Evolutionary conservation across 2,329 filamentous ascomycete species (phyloP).

Genomic region (Ascochyta lentis): DNA sequence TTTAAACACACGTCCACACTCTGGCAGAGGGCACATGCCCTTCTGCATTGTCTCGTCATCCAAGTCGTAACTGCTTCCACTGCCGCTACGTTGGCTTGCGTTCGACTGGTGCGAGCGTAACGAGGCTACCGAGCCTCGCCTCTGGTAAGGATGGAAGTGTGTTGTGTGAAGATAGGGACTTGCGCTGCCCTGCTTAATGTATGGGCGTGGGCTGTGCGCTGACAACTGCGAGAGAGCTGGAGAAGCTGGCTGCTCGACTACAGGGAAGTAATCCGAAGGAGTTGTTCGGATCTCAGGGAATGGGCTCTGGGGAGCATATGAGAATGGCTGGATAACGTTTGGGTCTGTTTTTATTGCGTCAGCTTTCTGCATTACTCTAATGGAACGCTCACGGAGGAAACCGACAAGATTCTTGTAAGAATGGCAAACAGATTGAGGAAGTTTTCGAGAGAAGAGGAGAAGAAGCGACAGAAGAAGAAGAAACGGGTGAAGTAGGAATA

Average conservation of each 20-base stretch:
- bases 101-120: constrained; percentile 70
- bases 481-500: not conserved
- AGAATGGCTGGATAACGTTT: constrained; percentile 62
- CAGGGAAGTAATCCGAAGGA: constrained; percentile 51
- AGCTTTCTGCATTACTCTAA: constrained; percentile 12
- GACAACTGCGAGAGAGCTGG: constrained; percentile 67
- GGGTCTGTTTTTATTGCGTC: constrained; percentile 57
- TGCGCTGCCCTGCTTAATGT: constrained; percentile 61
- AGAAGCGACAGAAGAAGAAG: not conserved
- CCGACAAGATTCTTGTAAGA: constrained; percentile 43
- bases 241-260: constrained; percentile 62
- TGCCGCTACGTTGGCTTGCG: constrained; percentile 59
- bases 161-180: constrained; percentile 71
- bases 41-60: constrained; percentile 66
- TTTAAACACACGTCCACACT: constrained; percentile 87
- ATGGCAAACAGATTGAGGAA: not conserved
- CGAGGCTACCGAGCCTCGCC: constrained; percentile 73
- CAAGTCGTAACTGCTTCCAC: constrained; percentile 49
- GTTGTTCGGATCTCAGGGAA: constrained; percentile 51
- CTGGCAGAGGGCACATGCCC: constrained; percentile 78
- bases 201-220: constrained; percentile 51
- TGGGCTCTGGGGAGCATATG: constrained; percentile 50
- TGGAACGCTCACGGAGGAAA: constrained; percentile 30
- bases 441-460: not conserved
- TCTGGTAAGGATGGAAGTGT: constrained; percentile 63